A percentile compares a stretch with the other conserved stretches of the same genome.
These are phyloP conservation scores for Volutella citrinella DNA, from an alignment of 2,329 filamentous ascomycete genomes.

Conservation along the genomic window DNA sequence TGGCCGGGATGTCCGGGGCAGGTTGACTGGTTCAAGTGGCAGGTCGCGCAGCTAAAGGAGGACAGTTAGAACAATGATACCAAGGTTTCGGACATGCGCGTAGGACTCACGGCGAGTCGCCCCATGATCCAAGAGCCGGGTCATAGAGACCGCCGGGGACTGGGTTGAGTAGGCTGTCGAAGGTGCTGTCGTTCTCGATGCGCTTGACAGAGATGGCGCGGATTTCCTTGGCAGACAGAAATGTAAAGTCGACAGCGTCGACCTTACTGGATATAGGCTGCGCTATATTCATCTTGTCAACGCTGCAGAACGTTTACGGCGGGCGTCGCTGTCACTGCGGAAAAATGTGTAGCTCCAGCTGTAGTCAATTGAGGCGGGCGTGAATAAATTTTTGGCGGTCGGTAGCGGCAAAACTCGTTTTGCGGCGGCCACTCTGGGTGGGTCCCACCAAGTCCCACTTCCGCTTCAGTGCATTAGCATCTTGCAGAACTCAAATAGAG, in stretches of 20 bases:
- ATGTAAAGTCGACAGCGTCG: slow-evolving; percentile 83
- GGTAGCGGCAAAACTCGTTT: slow-evolving; percentile 41
- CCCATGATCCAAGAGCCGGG: slow-evolving; percentile 84
- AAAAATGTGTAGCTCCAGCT: too few relatives aligned
- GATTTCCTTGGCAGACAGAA: slow-evolving; percentile 80
- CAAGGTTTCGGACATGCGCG: slow-evolving; percentile 8
- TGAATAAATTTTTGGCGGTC: slow-evolving; percentile 46
- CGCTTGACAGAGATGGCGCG: slow-evolving; percentile 86
- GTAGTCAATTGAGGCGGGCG: slow-evolving; percentile 20
- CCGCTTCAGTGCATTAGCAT: too few relatives aligned
- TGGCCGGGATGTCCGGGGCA: slow-evolving; percentile 95
- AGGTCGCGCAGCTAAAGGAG: slow-evolving; percentile 92
- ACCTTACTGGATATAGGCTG: slow-evolving; percentile 83
- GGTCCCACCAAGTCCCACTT: too few relatives aligned
- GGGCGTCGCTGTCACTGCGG: too few relatives aligned
- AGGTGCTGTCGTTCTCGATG: slow-evolving; percentile 91
- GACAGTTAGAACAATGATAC: too few relatives aligned
- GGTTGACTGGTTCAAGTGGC: slow-evolving; percentile 73
- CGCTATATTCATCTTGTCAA: slow-evolving; percentile 62
- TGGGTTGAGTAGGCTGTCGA: slow-evolving; percentile 87
- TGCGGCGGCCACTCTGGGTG: too few relatives aligned
- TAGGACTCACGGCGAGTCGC: slow-evolving; percentile 67
- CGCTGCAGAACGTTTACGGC: slow-evolving; percentile 14
- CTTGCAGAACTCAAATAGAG: too few relatives aligned
- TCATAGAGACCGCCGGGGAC: slow-evolving; percentile 91